Evolutionary conservation across 1,284 basidiomycete species (phyloP).

Genomic region (Papiliotrema nemorosa): DNA sequence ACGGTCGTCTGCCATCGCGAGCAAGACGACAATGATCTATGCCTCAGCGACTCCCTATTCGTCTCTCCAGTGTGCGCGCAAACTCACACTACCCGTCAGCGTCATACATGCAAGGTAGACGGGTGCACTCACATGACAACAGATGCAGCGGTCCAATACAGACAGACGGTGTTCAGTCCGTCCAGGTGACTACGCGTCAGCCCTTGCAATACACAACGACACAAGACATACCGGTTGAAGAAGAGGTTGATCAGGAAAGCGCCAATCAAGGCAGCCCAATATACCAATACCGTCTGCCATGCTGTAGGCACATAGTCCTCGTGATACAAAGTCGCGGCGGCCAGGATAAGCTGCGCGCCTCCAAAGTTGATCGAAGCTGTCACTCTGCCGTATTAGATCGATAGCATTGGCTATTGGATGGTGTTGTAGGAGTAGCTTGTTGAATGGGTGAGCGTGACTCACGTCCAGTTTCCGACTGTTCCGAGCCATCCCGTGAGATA

Average conservation of each 20-base stretch:
- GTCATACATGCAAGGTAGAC: not conserved
- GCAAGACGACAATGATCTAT: conserved; percentile 49
- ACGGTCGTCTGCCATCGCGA: conserved; percentile 47
- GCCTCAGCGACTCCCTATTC: not conserved
- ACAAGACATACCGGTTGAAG: conserved; percentile 36
- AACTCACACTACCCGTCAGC: conserved; percentile 10
- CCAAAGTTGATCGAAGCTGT: conserved; percentile 54
- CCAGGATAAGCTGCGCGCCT: conserved; percentile 52
- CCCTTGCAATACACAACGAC: not conserved
- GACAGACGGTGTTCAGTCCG: conserved; percentile 46
- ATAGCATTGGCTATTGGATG: not conserved
- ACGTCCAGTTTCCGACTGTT: conserved; percentile 53
- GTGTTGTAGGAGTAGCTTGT: not conserved
- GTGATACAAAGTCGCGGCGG: conserved; percentile 50
- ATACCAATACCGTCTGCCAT: conserved; percentile 50
- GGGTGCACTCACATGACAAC: conserved; percentile 43
- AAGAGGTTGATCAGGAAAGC: conserved; percentile 48
- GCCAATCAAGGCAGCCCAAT: conserved; percentile 49
- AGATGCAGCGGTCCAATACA: conserved; percentile 51
- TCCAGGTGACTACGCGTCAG: conserved; percentile 36
- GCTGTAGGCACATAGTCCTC: conserved; percentile 47
- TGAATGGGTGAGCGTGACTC: conserved; percentile 7
- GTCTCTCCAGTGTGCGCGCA: no score
- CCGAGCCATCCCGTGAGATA: conserved; percentile 54
- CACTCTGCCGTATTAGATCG: conserved; percentile 27